These are phyloP conservation scores for Wakefieldia striispora DNA, from an alignment of 768 basidiomycete genomes.

Conservation along the genomic window DNA sequence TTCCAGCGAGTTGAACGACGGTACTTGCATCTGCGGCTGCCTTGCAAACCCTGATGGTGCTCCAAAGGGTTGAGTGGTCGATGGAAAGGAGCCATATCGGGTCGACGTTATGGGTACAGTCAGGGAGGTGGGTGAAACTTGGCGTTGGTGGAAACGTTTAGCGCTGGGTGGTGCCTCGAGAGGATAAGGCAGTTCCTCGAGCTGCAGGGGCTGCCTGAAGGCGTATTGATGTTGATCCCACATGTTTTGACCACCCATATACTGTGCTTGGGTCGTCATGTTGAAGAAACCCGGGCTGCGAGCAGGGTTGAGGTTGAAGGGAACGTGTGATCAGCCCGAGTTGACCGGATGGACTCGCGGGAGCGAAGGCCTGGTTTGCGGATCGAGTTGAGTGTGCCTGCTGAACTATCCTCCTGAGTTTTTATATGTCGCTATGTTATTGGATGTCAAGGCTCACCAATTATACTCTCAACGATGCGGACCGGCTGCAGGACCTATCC, in stretches of 20 bases:
- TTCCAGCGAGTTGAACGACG: slow-evolving; percentile 12
- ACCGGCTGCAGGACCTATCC: slow-evolving; percentile 10
- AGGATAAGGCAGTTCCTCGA: slow-evolving; percentile 26
- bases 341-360: not conserved
- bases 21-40: slow-evolving; percentile 6
- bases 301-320: too few species aligned
- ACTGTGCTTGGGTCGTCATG: slow-evolving; percentile 27
- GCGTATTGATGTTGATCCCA: slow-evolving; percentile 21
- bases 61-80: slow-evolving; percentile 9
- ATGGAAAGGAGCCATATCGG: slow-evolving; percentile 13
- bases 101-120: slow-evolving; percentile 1
- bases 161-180: slow-evolving; percentile 8
- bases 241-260: slow-evolving; percentile 1
- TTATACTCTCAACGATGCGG: slow-evolving; percentile 1
- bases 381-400: not conserved
- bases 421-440: slow-evolving; percentile 13
- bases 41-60: slow-evolving; percentile 11
- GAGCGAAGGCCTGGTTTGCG: not conserved
- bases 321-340: slow-evolving; percentile 4
- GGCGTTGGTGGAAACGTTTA: slow-evolving; percentile 15
- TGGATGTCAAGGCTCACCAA: not conserved
- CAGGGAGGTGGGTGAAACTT: not conserved
- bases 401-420: too few species aligned
- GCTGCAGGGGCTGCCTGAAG: slow-evolving; percentile 22
- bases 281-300: not conserved